Evolutionary conservation across 768 basidiomycete genomes (phyloP), one percentile per base, ranked within the genome.

Genomic region (Pleurotus salmoneostramineus): DNA sequence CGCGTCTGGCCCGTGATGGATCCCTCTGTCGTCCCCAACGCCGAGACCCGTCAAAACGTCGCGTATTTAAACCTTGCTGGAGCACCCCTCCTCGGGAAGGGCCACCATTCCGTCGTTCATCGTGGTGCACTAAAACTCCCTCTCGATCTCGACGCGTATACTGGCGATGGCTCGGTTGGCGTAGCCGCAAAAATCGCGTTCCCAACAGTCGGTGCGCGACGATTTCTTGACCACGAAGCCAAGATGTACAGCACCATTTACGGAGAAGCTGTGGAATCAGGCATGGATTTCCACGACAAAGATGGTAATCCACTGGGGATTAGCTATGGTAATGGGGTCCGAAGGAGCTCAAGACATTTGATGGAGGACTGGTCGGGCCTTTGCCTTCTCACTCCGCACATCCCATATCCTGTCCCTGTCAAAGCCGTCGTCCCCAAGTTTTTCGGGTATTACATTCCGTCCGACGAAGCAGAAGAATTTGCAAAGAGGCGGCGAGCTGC

Each of bases 351-450:
- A 15, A 44, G 56, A 35, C 66, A 74, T 57, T 35, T 74, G 33
- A 63, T 64, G 47, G 66, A 76, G 56, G 69, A 74, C 34, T 74
- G 64, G 65, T 66, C 61, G 59, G 75, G 76, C 7, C 70, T 63
- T 54, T 69, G 73, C 56, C 57, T 73, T 48, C 63, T 72, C 3
- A 56, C 66, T 34, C 69, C 70, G 4, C 21, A 57, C 58, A 42
- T 56, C 10, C 36, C 6, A 5, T 47, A 66, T 51, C 65, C 74
- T 3, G 74, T 77, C 0, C 75, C 74, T 8, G 70, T 74, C 6
- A 59, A 66, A 7, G 74, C 80, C 1, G 56, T 80, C 45, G 76
- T 77, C 1, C 82, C 82, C 0, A 80, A 81, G 63, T 81, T 77
- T 65, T 82, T 74, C 47, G 79, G 82, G 5, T 81, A 75, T 60